Evolutionary conservation across 2,329 filamentous ascomycete genomes (phyloP), one percentile per base, ranked within the genome.

Genomic region (Fusarium algeriense): DNA sequence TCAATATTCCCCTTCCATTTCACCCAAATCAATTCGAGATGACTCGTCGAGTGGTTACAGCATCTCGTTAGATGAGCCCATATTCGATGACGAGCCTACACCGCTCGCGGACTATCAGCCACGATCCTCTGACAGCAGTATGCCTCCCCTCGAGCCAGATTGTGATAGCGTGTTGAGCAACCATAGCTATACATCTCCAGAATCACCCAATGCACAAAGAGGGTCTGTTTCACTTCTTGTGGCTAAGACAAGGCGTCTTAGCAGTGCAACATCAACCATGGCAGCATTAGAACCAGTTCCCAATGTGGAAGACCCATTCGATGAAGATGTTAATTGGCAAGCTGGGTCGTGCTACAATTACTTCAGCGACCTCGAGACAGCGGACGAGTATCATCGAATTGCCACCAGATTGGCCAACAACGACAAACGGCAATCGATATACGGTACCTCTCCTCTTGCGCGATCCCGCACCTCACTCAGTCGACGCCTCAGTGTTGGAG

Each of bases 311-410:
- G 64, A 74, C 14, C 45, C 64, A 13, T 65, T 75, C 19, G 60
- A 69, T 19, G 64, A 69, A 35, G 68, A 67, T 35, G 43, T 37
- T 13, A 45, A 59, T 43, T 73, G 67, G 70, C 73, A 60, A 11
- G 54, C 59, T 23, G 67, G 69, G 28, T 60, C 52, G 26, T 71
- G 61, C 17, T 72, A 76, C 53, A 75, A 70, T 46, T 75, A 79
- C 43, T 78, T 80, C 23, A 77, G 72, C 53, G 80, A 81, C 57
- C 67, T 65, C 23, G 76, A 76, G 52, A 75, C 76, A 7, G 76
- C 80, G 5, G 77, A 76, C 45, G 80, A 81, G 44, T 82, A 82
- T 35, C 80, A 82, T 60, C 75, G 75, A 12, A 77, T 82, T 52
- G 75, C 80, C 19, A 75, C 75, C 20, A 75, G 78, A 54, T 71